Conservation (phyloP, 371 early-diverging fungal genomes). For the Mortierella sp. region DNA sequence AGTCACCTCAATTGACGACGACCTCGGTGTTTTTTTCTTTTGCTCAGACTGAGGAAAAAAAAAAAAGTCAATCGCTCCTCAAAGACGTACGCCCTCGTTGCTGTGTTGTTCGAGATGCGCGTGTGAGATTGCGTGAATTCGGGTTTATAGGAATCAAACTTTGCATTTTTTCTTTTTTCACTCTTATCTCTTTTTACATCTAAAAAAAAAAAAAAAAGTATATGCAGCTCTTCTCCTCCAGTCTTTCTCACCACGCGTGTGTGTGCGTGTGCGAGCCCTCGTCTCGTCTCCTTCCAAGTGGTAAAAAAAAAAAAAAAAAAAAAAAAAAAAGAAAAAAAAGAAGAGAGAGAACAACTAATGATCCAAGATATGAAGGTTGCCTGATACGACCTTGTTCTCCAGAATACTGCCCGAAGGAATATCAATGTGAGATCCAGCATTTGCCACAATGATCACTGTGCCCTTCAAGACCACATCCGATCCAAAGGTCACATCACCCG, state of each 20-base stretch:
- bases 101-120: too few relatives aligned
- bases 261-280: not conserved
- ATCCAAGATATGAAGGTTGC: slow-evolving; percentile 92
- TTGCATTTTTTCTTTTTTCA: slow-evolving; percentile 8
- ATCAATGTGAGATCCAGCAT: slow-evolving; percentile 94
- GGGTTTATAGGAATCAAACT: too few relatives aligned
- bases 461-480: slow-evolving; percentile 94
- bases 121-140: too few relatives aligned
- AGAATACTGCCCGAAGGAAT: slow-evolving; percentile 98
- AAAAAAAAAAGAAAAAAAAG: not conserved
- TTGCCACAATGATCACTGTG: slow-evolving; percentile 99
- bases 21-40: too few relatives aligned
- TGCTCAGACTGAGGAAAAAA: too few relatives aligned
- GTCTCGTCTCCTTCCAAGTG: not conserved
- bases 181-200: not conserved
- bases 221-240: not conserved
- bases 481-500: slow-evolving; percentile 98
- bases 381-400: slow-evolving; percentile 98
- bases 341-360: slow-evolving; percentile 67
- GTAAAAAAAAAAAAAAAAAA: not conserved
- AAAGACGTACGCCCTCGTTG: too few relatives aligned
- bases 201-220: not conserved
- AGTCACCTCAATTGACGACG: too few relatives aligned
- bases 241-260: not conserved
- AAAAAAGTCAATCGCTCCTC: too few relatives aligned